Evolutionary conservation across 345 rosid genomes (phyloP), one percentile per base, ranked within the genome.

Genomic region (Ceriops tagal): DNA sequence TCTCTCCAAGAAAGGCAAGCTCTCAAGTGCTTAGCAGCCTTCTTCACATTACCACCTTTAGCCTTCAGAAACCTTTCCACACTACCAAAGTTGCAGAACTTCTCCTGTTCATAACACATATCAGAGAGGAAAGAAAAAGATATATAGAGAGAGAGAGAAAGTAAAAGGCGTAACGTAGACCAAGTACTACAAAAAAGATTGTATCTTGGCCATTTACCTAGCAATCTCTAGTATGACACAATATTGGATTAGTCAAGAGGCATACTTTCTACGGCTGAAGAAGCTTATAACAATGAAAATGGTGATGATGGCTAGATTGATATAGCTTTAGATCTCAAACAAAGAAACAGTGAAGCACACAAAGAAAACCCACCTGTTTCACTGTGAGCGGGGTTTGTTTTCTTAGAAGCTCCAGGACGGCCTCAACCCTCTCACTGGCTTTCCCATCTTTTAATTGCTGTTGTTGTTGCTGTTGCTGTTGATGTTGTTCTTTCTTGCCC

Each of bases 1-100:
- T 87, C 89, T 82, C 96, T 87, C 99, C 99, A 95, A n/a, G 92
- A 83, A 77, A 95, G 96, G 73, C 92, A 92, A n/a, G 96, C 82
- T 57, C 88, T 73, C 35, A 95, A 82, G 70, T 82, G 85, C 79
- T 89, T 95, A 5, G 91, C 84, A 58, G 98, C 86, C 81, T 88
- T 95, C 85, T 88, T 95, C 58, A 88, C 92, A 52, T 76, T 87
- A 18, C 85, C 96, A 51, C 96, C 90, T 84, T 87, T 95, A 5
- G 87, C 85, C 65, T 74, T 86, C 69, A 95, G 69, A 75, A 92
- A 95, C 71, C 96, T 76, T 75, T 86, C 92, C 1, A 88, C 86
- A 43, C 99, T 90, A 37, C 78, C 89, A 8, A 64, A 84, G 85
- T 79, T 84, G 79, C 97, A 95, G 82, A 88, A 95, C 81, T 87